A percentile compares a stretch with the other conserved stretches of the same genome.
Evolutionary conservation across 1,284 basidiomycete genomes (phyloP).

Genomic region (Neonothopanus nambi): DNA sequence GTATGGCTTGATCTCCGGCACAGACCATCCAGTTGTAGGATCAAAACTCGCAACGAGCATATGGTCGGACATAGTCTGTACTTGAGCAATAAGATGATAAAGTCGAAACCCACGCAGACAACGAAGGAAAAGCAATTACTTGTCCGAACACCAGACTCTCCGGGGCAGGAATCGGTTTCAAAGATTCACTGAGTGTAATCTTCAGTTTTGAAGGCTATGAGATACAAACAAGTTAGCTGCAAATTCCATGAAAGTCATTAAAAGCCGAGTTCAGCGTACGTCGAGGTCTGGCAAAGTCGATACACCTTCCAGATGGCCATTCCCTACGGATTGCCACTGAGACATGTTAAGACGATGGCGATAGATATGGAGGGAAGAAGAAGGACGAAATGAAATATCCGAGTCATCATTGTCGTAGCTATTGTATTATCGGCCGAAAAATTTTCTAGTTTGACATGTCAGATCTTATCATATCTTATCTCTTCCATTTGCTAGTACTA

Average conservation of each 20-base stretch:
- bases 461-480: no score
- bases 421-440: no score
- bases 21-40: slow-evolving; percentile 71
- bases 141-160: slow-evolving; percentile 40
- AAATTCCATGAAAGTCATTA: no score
- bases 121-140: slow-evolving; percentile 24
- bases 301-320: slow-evolving; percentile 10
- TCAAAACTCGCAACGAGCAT: slow-evolving; percentile 75
- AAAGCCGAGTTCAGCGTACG: no score
- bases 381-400: no score
- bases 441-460: no score
- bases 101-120: slow-evolving; percentile 10
- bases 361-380: no score
- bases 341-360: background rate
- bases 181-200: slow-evolving; percentile 33
- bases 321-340: slow-evolving; percentile 14
- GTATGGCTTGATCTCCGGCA: slow-evolving; percentile 81
- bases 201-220: slow-evolving; percentile 42
- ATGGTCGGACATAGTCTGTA: slow-evolving; percentile 66
- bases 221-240: no score
- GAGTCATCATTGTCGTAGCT: no score
- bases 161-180: slow-evolving; percentile 37
- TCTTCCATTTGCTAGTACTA: no score
- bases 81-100: background rate
- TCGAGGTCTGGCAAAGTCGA: slow-evolving; percentile 10